Percentiles rank a stretch among this genome's conserved stretches.
Conservation (phyloP, 106 monocot species). For the Dioscorea zingiberensis region DNA sequence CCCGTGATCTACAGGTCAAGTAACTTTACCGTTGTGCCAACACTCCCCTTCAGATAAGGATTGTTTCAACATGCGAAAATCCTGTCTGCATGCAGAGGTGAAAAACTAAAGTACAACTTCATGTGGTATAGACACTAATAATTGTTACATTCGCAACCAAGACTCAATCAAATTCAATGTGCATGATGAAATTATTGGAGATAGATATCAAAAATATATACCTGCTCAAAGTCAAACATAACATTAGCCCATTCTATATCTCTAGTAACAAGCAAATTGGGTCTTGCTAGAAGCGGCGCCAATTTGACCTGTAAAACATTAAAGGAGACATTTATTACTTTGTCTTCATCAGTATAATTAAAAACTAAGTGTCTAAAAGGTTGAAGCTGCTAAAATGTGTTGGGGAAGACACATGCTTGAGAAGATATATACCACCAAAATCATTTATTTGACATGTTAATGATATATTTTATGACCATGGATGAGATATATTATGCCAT, state of each 20-base stretch:
- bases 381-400: background rate
- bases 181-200: background rate
- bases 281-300: constrained; percentile 68
- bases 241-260: constrained; percentile 99
- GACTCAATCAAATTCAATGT: background rate
- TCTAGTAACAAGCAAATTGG: constrained; percentile 85
- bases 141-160: background rate
- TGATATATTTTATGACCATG: too few species aligned
- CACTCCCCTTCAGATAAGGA: too few species aligned
- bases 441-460: background rate
- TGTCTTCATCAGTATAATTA: too few species aligned
- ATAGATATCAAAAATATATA: constrained; percentile 6
- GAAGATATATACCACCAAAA: background rate
- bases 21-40: too few species aligned
- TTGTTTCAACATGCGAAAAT: too few species aligned
- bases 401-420: background rate
- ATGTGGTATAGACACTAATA: too few species aligned
- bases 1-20: too few species aligned
- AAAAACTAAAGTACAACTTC: too few species aligned
- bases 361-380: background rate
- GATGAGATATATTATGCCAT: too few species aligned
- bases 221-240: constrained; percentile 97
- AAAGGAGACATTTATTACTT: background rate
- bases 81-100: too few species aligned
- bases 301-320: constrained; percentile 45